Evolutionary conservation across 2,329 filamentous ascomycete genomes (phyloP), one percentile per base, ranked within the genome.

Genomic region (Cladosporium sp.): DNA sequence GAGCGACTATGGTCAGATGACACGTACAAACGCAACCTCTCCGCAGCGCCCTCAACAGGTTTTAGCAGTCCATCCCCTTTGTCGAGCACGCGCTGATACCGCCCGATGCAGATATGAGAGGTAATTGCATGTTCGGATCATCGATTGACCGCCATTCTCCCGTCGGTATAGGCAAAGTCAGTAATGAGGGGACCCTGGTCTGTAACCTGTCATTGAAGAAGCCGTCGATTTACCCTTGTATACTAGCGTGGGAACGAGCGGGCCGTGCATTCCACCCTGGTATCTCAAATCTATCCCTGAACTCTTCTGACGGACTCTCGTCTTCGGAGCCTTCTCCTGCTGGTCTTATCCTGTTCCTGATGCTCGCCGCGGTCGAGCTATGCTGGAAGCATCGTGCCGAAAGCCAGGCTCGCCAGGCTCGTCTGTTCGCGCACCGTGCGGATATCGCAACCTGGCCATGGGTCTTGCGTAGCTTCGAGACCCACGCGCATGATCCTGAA

Each of bases 1-100:
- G 52, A 55, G 52, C 22, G 52, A 55, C 52, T 37, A 39, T 36
- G 52, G 40, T 55, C 20, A 47, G 47, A 37, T 50, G 47, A 7
- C n/a, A 13, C n/a, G 28, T 20, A 15, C 7, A 10, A 17, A 35
- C 4, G 45, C 17, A 15, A 17, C n/a, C 25, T 32, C 25, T 12
- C 13, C 45, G n/a, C 45, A 35, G 25, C 45, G 45, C 28, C n/a
- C 17, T 48, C 45, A 48, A 34, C 45, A 35, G 10, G n/a, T 48
- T 35, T 34, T 48, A 48, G 45, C n/a, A 48, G n/a, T 48, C n/a
- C 13, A 20, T 28, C 12, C 28, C 28, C 17, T 35, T 19, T 12
- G 19, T 48, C n/a, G 17, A 6, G 13, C 9, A 17, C 45, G 34
- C 35, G 17, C 28, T 35, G 28, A 35, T 48, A n/a, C 17, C 13